Evolutionary conservation across 257 asterid genomes (phyloP), one percentile per base, ranked within the genome.

Genomic region (Solanum lignicaule): DNA sequence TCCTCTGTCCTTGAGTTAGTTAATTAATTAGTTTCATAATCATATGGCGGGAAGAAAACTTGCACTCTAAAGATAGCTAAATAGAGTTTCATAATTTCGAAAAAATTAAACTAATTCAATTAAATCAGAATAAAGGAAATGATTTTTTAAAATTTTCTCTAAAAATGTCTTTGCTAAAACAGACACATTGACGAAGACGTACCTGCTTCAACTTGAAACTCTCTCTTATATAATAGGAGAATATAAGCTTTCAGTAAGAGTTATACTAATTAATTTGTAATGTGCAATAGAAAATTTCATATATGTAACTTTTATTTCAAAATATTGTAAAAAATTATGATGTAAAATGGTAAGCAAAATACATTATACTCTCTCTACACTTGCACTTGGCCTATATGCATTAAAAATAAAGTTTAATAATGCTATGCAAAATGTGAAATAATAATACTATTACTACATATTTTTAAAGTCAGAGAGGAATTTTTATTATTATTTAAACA

Each of bases 101-200:
- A 13, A 14, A 48, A 48, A 48, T 2, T 38, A 15, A 0, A 48
- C 7, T 15, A 15, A 48, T 48, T 43, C 0, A 48, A 48, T 48
- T 48, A 48, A 48, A 48, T 48, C 3, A 15, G 21, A 48, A 48
- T 0, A 15, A 48, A 15, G 0, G 0, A 48, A 48, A 48, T 15
- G 16, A 12, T 11, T 11, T 39, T 39, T 36, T 36, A 35, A 35
- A 38, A 38, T 38, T 38, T 7, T 38, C 9, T 36, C 9, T 36
- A 6, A 36, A 36, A 36, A 6, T 36, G 31, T 16, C 23, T 48
- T 48, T 48, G 58, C 21, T 48, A 48, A 48, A 48, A 8, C 7
- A 48, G 0, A 48, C 0, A 48, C 21, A 0, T 15, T 0, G 21
- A 48, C 0, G 0, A 48, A 48, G 8, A 48, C 0, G 23, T 16